Conservation (phyloP, 352 stramenopile genomes). For the Phytophthora ramorum region DNA sequence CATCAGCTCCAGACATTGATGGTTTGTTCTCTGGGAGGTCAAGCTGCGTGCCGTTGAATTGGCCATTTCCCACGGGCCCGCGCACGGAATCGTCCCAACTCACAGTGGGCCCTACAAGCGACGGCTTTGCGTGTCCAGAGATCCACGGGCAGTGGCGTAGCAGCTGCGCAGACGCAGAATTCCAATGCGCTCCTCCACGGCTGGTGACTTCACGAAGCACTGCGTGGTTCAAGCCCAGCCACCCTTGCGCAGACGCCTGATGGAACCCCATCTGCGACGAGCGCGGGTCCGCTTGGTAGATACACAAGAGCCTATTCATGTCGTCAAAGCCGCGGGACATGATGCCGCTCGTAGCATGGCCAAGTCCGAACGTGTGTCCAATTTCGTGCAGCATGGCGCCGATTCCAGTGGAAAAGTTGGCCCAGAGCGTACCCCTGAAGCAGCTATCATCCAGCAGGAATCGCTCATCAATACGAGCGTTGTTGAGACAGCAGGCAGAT, state of each 20-base stretch:
- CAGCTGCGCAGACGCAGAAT: conserved; percentile 58
- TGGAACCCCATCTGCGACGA: conserved; percentile 26
- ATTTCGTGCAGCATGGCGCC: conserved; percentile 74
- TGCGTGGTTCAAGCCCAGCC: conserved; percentile 50
- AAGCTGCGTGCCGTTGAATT: conserved; percentile 52
- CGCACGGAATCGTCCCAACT: conserved; percentile 54
- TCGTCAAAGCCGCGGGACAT: conserved; percentile 81
- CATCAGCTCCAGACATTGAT: conserved; percentile 17
- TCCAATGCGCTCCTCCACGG: conserved; percentile 58
- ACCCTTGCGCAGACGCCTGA: conserved; percentile 22
- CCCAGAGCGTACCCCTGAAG: conserved; percentile 63
- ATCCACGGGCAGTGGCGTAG: conserved; percentile 66
- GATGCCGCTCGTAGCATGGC: conserved; percentile 60
- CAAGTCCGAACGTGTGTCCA: conserved; percentile 69
- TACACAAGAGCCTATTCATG: conserved; percentile 67
- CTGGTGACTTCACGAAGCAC: conserved; percentile 40
- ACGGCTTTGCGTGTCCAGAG: conserved; percentile 39
- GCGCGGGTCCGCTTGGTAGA: conserved; percentile 43
- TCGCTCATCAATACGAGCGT: conserved; percentile 53
- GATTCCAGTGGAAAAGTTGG: conserved; percentile 70
- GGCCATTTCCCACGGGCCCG: conserved; percentile 52
- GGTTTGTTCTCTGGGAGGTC: conserved; percentile 33
- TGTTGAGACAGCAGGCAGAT: conserved; percentile 61
- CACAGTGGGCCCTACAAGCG: conserved; percentile 42
- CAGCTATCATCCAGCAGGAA: conserved; percentile 69